Percentiles rank a stretch among this genome's conserved stretches.
These are phyloP conservation scores for Dioscorea dumetorum DNA, from an alignment of 106 monocot species.

Conservation along the genomic window DNA sequence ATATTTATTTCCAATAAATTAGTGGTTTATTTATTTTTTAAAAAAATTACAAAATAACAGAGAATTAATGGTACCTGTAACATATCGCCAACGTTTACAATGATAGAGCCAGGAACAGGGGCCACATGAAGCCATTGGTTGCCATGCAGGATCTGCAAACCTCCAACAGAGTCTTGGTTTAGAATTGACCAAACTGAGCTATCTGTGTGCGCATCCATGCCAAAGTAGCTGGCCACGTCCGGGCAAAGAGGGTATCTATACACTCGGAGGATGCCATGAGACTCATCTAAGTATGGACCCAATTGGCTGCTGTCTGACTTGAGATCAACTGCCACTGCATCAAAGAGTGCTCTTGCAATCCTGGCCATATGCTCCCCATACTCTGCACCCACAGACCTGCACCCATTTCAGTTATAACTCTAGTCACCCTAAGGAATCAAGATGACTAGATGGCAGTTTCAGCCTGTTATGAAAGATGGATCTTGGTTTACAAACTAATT, in stretches of 20 bases:
- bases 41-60: too few species aligned
- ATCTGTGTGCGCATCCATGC: conserved; percentile 70
- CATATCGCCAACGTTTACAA: conserved; percentile 68
- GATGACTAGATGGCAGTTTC: background rate
- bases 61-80: conserved; percentile 38
- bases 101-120: conserved; percentile 31
- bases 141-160: conserved; percentile 43
- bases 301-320: conserved; percentile 7
- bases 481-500: background rate
- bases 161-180: conserved; percentile 46
- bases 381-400: conserved; percentile 18
- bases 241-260: conserved; percentile 61
- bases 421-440: background rate
- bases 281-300: conserved; percentile 25
- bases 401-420: too few species aligned
- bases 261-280: conserved; percentile 24
- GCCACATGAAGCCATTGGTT: conserved; percentile 36
- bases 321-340: conserved; percentile 26
- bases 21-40: too few species aligned
- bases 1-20: too few species aligned
- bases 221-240: conserved; percentile 10
- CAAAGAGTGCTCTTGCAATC: conserved; percentile 32
- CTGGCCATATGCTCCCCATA: conserved; percentile 43
- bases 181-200: conserved; percentile 51
- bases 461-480: background rate